phyloP scores from a whole-genome alignment of 495 filamentous ascomycete species.

The Penicillium tannophilum region DNA sequence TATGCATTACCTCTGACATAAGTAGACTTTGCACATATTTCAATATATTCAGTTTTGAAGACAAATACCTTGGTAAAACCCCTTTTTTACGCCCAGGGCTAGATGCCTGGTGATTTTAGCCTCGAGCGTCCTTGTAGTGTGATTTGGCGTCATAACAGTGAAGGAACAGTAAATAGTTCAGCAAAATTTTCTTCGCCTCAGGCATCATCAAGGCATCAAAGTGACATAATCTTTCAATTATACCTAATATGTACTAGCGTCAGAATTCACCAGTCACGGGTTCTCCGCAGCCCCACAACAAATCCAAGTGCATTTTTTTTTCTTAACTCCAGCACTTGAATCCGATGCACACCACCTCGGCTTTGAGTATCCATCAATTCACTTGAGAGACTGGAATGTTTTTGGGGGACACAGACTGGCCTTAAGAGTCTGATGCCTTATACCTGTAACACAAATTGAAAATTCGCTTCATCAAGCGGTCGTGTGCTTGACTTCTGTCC shows the following conservation, averaged over 20 bases:
- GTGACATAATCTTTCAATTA: conserved; percentile 25
- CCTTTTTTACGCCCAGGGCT: not conserved
- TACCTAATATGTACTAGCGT: conserved; percentile 18
- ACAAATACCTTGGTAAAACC: not conserved
- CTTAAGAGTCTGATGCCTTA: conserved; percentile 8
- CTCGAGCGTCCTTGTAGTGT: not conserved
- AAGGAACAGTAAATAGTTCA: not conserved
- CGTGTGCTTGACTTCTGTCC: conserved; percentile 28
- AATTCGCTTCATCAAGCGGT: conserved; percentile 17
- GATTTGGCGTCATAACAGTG: too few relatives aligned
- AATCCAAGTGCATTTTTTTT: conserved; percentile 10
- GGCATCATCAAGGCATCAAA: not conserved
- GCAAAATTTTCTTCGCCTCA: conserved; percentile 3
- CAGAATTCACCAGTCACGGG: conserved; percentile 27
- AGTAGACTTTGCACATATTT: not conserved
- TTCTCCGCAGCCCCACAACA: conserved; percentile 28
- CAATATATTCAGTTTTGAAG: not conserved
- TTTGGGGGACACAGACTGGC: conserved; percentile 27
- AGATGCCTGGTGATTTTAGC: not conserved
- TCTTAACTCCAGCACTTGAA: conserved; percentile 2
- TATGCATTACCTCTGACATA: not conserved
- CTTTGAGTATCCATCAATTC: conserved; percentile 23
- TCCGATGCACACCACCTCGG: conserved; percentile 18
- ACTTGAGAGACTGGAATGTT: conserved; percentile 13
- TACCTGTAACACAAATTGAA: conserved; percentile 23